These are phyloP conservation scores for Fusarium sp. DNA, from an alignment of 2,329 filamentous ascomycete genomes.

Conservation along the genomic window DNA sequence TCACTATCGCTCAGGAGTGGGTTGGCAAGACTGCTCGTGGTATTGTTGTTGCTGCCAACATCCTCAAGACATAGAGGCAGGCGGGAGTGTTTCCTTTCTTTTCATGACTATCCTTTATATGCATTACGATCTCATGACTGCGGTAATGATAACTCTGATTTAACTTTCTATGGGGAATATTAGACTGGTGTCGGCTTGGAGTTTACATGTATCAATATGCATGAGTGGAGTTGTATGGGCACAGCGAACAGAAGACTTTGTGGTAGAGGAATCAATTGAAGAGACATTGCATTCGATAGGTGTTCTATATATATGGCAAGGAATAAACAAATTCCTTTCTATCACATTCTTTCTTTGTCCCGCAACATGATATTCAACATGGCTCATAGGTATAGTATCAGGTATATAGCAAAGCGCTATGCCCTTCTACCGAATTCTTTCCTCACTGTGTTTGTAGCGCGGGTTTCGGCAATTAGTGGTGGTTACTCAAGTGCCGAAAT, in stretches of 20 bases:
- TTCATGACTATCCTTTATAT: conserved; percentile 18
- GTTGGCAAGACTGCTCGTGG: conserved; percentile 51
- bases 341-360: too few species aligned
- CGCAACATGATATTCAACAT: too few species aligned
- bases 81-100: not conserved
- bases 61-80: conserved; percentile 42
- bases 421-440: not conserved
- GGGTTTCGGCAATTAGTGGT: not conserved
- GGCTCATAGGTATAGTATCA: too few species aligned
- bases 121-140: conserved; percentile 7
- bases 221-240: not conserved
- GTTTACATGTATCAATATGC: not conserved
- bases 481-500: not conserved
- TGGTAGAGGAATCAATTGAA: too few species aligned
- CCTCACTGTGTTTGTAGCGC: not conserved
- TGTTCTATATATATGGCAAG: too few species aligned
- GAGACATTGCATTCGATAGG: not conserved
- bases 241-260: not conserved
- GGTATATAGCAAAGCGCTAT: not conserved
- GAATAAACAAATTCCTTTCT: too few species aligned
- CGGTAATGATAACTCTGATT: not conserved
- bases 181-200: conserved; percentile 7
- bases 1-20: conserved; percentile 50
- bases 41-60: conserved; percentile 50
- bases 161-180: not conserved